Evolutionary conservation across 1,284 basidiomycete species (phyloP).

Genomic region (Sporisorium scitamineum): DNA sequence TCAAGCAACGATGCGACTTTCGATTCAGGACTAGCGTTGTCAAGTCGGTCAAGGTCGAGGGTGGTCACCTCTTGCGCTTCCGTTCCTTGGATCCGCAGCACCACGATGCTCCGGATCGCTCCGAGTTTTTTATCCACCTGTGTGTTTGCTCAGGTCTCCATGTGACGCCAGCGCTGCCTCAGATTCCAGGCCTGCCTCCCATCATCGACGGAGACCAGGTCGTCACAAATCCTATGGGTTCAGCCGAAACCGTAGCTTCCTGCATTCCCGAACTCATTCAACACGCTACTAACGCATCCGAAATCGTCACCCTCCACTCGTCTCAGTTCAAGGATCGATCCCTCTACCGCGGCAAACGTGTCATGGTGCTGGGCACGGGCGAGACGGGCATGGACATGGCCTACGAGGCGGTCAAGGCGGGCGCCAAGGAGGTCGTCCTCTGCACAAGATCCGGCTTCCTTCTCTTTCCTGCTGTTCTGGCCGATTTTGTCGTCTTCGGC

Average conservation of each 20-base stretch:
- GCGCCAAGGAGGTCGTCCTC: constrained; percentile 74
- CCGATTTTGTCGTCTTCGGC: constrained; percentile 76
- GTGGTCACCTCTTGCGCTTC: constrained; percentile 36
- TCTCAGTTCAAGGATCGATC: constrained; percentile 58
- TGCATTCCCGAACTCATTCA: constrained; percentile 32
- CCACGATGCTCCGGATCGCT: constrained; percentile 6
- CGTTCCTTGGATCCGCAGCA: not conserved
- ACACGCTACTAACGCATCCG: constrained; percentile 34
- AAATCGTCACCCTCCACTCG: constrained; percentile 57
- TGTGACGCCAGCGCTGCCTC: constrained; percentile 50
- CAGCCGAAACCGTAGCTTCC: constrained; percentile 20
- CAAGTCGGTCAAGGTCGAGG: constrained; percentile 42
- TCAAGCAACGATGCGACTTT: constrained; percentile 66
- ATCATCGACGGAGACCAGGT: constrained; percentile 38
- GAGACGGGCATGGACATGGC: constrained; percentile 79
- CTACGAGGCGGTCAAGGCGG: constrained; percentile 73
- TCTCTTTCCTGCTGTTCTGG: constrained; percentile 77
- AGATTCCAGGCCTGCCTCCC: constrained; percentile 52
- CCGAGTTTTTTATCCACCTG: constrained; percentile 50
- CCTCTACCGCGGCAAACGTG: constrained; percentile 53
- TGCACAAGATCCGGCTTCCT: constrained; percentile 74
- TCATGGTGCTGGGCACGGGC: constrained; percentile 70
- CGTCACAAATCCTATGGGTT: constrained; percentile 31
- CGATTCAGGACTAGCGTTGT: constrained; percentile 41
- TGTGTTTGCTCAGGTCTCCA: constrained; percentile 59